phyloP scores from a whole-genome alignment of 2,329 filamentous ascomycete species.

The Phoma sp. region DNA sequence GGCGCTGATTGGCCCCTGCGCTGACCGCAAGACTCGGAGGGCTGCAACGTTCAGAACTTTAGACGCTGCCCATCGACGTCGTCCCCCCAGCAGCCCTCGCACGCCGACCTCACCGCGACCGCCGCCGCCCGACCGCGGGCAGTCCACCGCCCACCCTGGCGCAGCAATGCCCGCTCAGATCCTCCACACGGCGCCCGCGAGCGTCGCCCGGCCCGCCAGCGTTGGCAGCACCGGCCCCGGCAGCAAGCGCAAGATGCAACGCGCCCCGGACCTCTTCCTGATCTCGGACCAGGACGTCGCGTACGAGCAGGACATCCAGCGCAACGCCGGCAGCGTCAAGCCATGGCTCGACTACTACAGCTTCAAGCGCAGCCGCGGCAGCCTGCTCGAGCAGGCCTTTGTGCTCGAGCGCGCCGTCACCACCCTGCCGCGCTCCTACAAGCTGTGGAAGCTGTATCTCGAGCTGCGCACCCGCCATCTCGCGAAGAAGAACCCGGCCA shows the following conservation, averaged over 20 bases:
- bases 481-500: slow-evolving; percentile 80
- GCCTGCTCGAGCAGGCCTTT: slow-evolving; percentile 82
- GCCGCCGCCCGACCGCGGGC: slow-evolving; percentile 38
- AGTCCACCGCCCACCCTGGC: slow-evolving; percentile 35
- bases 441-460: slow-evolving; percentile 98
- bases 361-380: slow-evolving; percentile 88
- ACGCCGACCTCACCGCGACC: slow-evolving; percentile 8
- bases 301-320: slow-evolving; percentile 94
- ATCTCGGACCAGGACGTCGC: slow-evolving; percentile 87
- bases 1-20: background rate
- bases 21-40: background rate
- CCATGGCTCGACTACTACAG: slow-evolving; percentile 95
- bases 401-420: slow-evolving; percentile 89
- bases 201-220: slow-evolving; percentile 44
- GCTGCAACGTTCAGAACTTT: slow-evolving; percentile 7
- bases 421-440: slow-evolving; percentile 92
- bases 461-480: slow-evolving; percentile 83
- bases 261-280: slow-evolving; percentile 48
- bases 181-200: slow-evolving; percentile 47
- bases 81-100: slow-evolving; percentile 6
- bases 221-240: background rate
- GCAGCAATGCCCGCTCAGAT: slow-evolving; percentile 56
- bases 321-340: slow-evolving; percentile 83
- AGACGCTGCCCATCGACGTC: background rate
- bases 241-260: slow-evolving; percentile 46